A percentile compares a stretch with the other conserved stretches of the same genome.
These are phyloP conservation scores for Calonectria honghensis DNA, from an alignment of 2,329 filamentous ascomycete species.

Conservation along the genomic window DNA sequence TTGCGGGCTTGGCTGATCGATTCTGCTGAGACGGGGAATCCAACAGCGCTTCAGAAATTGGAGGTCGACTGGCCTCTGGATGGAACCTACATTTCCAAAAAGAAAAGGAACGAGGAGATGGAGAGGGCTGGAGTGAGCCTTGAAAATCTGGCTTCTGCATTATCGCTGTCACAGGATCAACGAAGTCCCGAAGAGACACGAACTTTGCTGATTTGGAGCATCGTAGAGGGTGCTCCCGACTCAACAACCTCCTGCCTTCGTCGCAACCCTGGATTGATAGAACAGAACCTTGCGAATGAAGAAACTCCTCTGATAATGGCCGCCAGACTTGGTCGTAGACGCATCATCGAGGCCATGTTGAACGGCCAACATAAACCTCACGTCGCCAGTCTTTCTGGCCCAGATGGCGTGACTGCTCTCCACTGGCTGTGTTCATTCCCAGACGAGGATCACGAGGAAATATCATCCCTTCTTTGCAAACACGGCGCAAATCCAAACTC, in stretches of 20 bases:
- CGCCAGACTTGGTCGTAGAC: background rate
- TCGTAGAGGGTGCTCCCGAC: background rate
- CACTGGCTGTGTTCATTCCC: background rate
- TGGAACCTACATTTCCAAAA: background rate
- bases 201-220: background rate
- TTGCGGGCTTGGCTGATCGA: background rate
- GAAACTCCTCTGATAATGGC: background rate
- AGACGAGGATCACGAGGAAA: background rate
- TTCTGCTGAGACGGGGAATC: background rate
- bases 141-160: background rate
- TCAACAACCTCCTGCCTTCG: background rate
- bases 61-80: background rate
- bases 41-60: background rate
- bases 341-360: background rate
- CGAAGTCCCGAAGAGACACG: background rate
- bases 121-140: background rate
- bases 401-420: background rate
- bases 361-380: background rate
- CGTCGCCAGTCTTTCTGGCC: background rate
- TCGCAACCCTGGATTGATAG: background rate
- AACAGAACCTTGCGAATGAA: background rate
- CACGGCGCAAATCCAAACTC: background rate
- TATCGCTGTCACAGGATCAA: background rate
- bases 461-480: background rate
- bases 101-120: background rate